These are phyloP conservation scores for Podosphaera aphanis DNA, from an alignment of 2,329 filamentous ascomycete genomes.

Conservation along the genomic window DNA sequence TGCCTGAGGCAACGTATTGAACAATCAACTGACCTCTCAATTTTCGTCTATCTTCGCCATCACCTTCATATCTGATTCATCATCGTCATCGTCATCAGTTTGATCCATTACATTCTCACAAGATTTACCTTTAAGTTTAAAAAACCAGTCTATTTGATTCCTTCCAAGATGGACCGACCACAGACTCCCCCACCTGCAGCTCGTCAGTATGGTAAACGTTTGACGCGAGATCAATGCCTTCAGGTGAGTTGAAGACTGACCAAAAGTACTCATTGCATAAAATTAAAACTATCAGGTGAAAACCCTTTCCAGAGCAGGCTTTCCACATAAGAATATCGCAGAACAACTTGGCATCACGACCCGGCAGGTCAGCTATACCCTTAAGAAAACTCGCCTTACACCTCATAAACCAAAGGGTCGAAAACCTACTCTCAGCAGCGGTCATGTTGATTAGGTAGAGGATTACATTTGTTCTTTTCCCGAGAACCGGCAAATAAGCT, in stretches of 20 bases:
- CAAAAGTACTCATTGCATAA: too few relatives aligned
- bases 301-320: not conserved
- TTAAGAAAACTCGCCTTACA: not conserved
- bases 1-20: not conserved
- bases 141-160: not conserved
- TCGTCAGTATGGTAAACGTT: too few relatives aligned
- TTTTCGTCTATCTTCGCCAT: not conserved
- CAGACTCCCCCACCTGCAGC: too few relatives aligned
- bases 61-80: not conserved
- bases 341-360: not conserved
- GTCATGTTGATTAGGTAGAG: not conserved
- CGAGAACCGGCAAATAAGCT: not conserved
- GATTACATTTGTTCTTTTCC: not conserved
- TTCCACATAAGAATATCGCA: not conserved
- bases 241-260: too few relatives aligned
- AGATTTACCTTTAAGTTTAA: not conserved
- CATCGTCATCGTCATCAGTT: not conserved
- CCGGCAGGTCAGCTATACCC: not conserved
- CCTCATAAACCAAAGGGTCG: not conserved
- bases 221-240: too few relatives aligned
- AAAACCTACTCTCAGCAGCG: not conserved
- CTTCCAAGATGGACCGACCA: not conserved
- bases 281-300: not conserved
- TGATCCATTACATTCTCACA: not conserved
- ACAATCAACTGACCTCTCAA: not conserved